phyloP scores from a whole-genome alignment of 2,329 filamentous ascomycete species.

The Ceratocystis variospora region DNA sequence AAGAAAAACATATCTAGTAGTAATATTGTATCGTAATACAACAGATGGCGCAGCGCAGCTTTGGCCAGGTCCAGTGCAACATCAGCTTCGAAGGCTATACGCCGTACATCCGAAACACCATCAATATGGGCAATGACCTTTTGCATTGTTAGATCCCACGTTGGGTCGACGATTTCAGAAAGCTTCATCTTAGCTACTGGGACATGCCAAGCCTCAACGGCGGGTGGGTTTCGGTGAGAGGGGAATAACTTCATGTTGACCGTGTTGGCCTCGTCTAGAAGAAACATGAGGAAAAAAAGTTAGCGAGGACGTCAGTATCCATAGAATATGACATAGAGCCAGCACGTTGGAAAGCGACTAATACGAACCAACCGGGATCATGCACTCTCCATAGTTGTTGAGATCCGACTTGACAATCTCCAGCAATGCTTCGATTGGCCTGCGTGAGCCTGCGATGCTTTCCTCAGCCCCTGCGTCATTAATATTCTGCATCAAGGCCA shows the following conservation, averaged over 20 bases:
- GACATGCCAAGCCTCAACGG: conserved; percentile 78
- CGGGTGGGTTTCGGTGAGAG: conserved; percentile 59
- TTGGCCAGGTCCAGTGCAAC: conserved; percentile 77
- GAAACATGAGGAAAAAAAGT: background rate
- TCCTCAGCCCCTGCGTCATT: conserved; percentile 13
- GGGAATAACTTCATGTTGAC: conserved; percentile 95
- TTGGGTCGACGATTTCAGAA: conserved; percentile 47
- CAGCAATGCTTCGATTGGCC: conserved; percentile 70
- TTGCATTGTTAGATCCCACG: conserved; percentile 63
- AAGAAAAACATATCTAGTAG: conserved; percentile 95
- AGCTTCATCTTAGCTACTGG: conserved; percentile 62
- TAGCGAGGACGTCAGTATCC: background rate
- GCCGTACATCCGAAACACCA: conserved; percentile 76
- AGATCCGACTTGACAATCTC: conserved; percentile 73
- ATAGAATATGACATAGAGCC: background rate
- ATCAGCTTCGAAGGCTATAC: conserved; percentile 72
- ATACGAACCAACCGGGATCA: conserved; percentile 78
- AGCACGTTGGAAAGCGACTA: background rate
- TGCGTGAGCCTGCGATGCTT: conserved; percentile 26
- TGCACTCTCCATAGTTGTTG: conserved; percentile 95
- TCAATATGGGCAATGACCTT: conserved; percentile 78
- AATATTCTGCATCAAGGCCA: conserved; percentile 24
- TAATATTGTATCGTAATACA: conserved; percentile 85
- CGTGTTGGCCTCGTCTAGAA: conserved; percentile 72
- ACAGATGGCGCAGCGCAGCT: conserved; percentile 71